Conservation (phyloP, 352 stramenopile species). For the Thraustotheca clavata region DNA sequence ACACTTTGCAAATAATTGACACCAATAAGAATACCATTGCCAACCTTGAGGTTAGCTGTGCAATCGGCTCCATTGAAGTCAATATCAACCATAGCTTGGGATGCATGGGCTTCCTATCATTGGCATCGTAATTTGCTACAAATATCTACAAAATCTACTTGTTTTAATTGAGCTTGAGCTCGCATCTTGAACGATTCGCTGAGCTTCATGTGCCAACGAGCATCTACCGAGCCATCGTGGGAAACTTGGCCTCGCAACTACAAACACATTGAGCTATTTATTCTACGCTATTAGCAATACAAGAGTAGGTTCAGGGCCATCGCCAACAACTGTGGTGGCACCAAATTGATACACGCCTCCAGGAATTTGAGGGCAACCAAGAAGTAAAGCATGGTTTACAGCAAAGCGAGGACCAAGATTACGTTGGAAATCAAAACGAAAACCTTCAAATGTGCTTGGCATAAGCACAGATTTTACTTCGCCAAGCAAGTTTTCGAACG, state of each 20-base stretch:
- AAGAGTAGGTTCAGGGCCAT: constrained; percentile 74
- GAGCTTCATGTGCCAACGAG: constrained; percentile 78
- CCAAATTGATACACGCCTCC: constrained; percentile 81
- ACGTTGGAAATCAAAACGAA: constrained; percentile 82
- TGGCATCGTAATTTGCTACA: too few relatives aligned
- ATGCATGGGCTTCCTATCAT: constrained; percentile 66
- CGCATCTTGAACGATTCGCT: constrained; percentile 71
- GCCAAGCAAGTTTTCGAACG: constrained; percentile 80
- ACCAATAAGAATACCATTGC: constrained; percentile 76
- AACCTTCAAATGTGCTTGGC: constrained; percentile 75
- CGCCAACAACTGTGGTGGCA: constrained; percentile 67
- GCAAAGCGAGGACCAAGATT: constrained; percentile 73
- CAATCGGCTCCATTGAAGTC: constrained; percentile 80
- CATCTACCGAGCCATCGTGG: constrained; percentile 73
- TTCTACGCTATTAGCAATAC: neutral
- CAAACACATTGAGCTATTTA: neutral
- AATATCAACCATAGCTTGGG: constrained; percentile 72
- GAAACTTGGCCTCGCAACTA: constrained; percentile 77
- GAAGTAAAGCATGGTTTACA: constrained; percentile 74
- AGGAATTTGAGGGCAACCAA: constrained; percentile 76
- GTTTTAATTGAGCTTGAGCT: constrained; percentile 77
- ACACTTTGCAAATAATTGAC: constrained; percentile 84
- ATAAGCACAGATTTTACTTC: constrained; percentile 75
- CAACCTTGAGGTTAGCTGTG: constrained; percentile 85
- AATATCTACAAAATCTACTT: too few relatives aligned